Base-by-base conservation (phyloP, 2,329 filamentous ascomycete species). In the Ophiostoma montium region DNA sequence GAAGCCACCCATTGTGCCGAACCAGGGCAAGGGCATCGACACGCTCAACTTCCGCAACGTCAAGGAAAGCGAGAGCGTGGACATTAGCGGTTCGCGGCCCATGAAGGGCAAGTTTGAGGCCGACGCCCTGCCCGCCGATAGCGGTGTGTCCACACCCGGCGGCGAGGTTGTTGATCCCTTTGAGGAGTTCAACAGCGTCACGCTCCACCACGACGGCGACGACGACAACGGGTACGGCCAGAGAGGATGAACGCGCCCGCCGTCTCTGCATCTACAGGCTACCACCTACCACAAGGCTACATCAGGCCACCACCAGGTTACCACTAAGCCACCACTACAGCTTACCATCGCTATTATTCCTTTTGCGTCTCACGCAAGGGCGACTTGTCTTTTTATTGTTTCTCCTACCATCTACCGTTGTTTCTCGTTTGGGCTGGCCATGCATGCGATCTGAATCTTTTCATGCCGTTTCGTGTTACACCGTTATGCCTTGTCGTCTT, bases 181-280 rank as follows among this genome's bases (percentile, higher is more conserved):
- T 62, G 86, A 95, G 65, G 92, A 96, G 65, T 98, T 98, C 67
- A 98, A 96, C 71, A 94, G 87, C 62, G 89, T 98, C 38, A 98
- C 92, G 46, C 71, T 98, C 53, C 90, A 96, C 65, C 92, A 98
- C 62, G 92, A 96, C 50, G 92, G 88, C 15, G 90, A 95, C 57
- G 85, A 88, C 46, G 70, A 80, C 51, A 62, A 67, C 48, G 60
- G 41, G 42, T 55, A 57, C 50, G 54, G 55, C 44, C 27, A 50
- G 43, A 47, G 53, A 53, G 54, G 50, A 53, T 48, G 32, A 5
- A 4, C 13, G 5, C 10, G 5, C 32, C 11, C 13, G 10, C 3
- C 11, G 3, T 33, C 13, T 11, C 4, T 33, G 32, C 13, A 33
- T 27, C 23, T 27, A 27, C 23, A 4, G 23, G 23, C 23, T 27